Base-by-base conservation (phyloP, 805 yeast genomes). In the Citeromyces matritensis region DNA sequence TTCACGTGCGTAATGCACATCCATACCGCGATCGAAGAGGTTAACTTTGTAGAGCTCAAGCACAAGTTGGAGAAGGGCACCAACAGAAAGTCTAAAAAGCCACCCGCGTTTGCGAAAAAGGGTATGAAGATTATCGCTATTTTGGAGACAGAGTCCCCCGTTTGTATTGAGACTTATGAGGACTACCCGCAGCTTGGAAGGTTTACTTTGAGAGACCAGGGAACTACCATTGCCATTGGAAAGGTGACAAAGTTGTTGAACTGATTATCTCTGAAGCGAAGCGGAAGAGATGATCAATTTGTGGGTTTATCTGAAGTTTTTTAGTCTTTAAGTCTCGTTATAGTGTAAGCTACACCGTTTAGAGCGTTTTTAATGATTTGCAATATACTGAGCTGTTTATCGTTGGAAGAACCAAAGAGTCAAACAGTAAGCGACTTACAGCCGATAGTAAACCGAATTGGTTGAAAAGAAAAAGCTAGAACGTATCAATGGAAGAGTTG, bases 1-100 rank as follows among this genome's bases (percentile, higher is more conserved):
- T 91, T 75, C 65, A 75, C 95, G 9, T 91, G 97, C 69, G 96
- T 91, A 34, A 88, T 91, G 95, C 98, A 91, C 51, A 79, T 91
- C 45, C 98, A 91, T 63, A 84, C 97, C 31, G 97, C 97, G 34
- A 85, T 88, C 44, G 97, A 91, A 60, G 99, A 91, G 58, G 95
- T 91, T 33, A 67, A 68, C 15, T 72, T 91, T 51, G 65, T 76
- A 32, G 74, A 75, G 47, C 68, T 91, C 54, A 65, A 85, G 51
- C 97, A 91, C 63, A 85, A 88, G 60, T 65, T 91, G 47, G 94
- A 91, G 57, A 88, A 82, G 65, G 96, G 95, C 40, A 85, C 97
- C 35, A 88, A 88, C 70, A 79, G 95, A 64, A 81, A 75, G 58
- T 82, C 95, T 38, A 91, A 85, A 70, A 85, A 82, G 56, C 82